Percentiles rank a stretch among this genome's conserved stretches.
phyloP scores from a whole-genome alignment of 345 rosid genomes.

The Turnera subulata region DNA sequence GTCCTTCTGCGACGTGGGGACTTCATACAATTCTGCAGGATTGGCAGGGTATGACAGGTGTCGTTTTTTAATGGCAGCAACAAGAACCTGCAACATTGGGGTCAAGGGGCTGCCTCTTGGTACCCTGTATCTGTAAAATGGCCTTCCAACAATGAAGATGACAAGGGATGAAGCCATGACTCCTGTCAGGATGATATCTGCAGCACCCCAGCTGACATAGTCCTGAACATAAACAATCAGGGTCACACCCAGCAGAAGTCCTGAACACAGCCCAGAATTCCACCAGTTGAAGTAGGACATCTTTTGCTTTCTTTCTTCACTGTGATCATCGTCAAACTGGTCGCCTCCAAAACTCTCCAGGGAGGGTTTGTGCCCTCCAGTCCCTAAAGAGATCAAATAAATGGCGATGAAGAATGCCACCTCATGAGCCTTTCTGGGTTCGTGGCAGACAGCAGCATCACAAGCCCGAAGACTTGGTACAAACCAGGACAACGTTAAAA shows the following conservation, averaged over 20 bases:
- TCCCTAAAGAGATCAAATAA: slow-evolving; percentile 77
- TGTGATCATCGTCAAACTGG: slow-evolving; percentile 80
- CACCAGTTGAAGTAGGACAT: slow-evolving; percentile 98
- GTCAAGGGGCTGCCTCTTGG: slow-evolving; percentile 83
- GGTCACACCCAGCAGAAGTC: slow-evolving; percentile 74
- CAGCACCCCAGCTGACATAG: slow-evolving; percentile 75
- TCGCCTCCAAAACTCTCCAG: slow-evolving; percentile 97
- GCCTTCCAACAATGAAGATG: slow-evolving; percentile 62
- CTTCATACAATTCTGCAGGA: slow-evolving; percentile 54
- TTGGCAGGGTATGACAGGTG: slow-evolving; percentile 51
- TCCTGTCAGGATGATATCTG: slow-evolving; percentile 53
- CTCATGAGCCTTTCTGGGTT: slow-evolving; percentile 67
- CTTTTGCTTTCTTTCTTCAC: slow-evolving; percentile 66
- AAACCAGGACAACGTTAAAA: slow-evolving; percentile 68
- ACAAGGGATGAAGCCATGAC: slow-evolving; percentile 62
- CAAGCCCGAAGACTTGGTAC: slow-evolving; percentile 75
- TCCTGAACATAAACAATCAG: slow-evolving; percentile 71
- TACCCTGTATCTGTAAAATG: slow-evolving; percentile 59
- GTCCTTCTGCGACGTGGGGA: slow-evolving; percentile 30
- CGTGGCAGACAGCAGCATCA: slow-evolving; percentile 37
- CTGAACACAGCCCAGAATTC: slow-evolving; percentile 70
- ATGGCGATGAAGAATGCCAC: slow-evolving; percentile 68
- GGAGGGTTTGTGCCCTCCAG: slow-evolving; percentile 95
- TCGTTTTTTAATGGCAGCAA: slow-evolving; percentile 72
- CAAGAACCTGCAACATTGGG: slow-evolving; percentile 73